Evolutionary conservation across 768 basidiomycete genomes (phyloP).

Genomic region (Mycena pura): DNA sequence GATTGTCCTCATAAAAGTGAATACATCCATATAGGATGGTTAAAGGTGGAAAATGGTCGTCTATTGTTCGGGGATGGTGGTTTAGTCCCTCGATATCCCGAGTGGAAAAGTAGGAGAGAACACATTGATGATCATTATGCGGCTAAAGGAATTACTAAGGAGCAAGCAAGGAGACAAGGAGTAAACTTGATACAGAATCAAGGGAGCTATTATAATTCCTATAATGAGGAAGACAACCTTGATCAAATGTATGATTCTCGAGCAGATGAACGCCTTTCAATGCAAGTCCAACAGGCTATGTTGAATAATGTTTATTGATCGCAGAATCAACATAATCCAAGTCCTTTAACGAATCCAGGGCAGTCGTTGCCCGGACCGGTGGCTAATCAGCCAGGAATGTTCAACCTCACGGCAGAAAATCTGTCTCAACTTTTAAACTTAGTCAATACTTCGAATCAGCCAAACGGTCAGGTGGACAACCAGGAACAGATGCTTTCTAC

Average conservation of each 20-base stretch:
- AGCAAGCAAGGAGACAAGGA: background rate
- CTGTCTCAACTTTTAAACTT: background rate
- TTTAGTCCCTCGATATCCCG: background rate
- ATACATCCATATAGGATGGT: background rate
- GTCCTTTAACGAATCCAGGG: too few relatives aligned
- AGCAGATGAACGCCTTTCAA: background rate
- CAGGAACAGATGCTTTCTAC: background rate
- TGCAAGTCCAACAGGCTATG: background rate
- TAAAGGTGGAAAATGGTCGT: background rate
- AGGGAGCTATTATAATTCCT: background rate
- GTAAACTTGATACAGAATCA: background rate
- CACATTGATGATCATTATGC: conserved; percentile 1
- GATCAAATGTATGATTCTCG: background rate
- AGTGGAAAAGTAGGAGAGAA: background rate
- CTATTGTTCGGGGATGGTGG: background rate
- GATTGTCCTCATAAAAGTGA: conserved; percentile 1
- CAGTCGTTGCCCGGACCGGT: background rate
- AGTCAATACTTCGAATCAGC: background rate
- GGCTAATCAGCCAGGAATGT: too few relatives aligned
- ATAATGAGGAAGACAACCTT: background rate
- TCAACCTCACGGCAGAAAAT: too few relatives aligned
- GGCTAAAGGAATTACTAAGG: background rate
- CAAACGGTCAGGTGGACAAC: background rate
- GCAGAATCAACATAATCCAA: too few relatives aligned
- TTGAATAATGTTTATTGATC: too few relatives aligned